Base-by-base conservation (phyloP, 2,329 filamentous ascomycete genomes). In the Alternaria triticina region DNA sequence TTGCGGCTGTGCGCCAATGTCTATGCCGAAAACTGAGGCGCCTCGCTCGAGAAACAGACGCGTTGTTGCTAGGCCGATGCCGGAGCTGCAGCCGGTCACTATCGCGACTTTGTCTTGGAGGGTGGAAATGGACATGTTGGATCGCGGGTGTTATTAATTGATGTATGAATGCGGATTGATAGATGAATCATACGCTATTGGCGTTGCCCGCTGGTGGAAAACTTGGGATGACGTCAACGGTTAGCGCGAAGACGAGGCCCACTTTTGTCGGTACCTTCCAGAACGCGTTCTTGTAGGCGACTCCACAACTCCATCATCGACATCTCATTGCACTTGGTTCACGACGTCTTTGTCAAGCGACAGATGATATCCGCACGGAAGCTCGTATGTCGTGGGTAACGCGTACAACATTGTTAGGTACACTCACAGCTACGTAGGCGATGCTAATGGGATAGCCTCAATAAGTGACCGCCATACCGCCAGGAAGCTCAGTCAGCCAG, bases 401-500 rank as follows among this genome's bases (percentile, higher is more conserved):
- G 33, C 33, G 15, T 36, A 36, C 33, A 36, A 36, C 33, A 36
- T 36, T 36, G 15, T 7, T 13, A 36, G 7, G 15, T 7, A 13
- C 33, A 13, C 33, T 36, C 4, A n/a, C 33, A 36, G 15, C 33
- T 36, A 36, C 30, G 13, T 33, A 33, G 9, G 8, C 20, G 4
- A 40, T n/a, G 27, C 28, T 20, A 57, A 47, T 9, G 3, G 3
- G 10, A 50, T 8, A 36, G 13, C n/a, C 23, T 55, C 20, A 66
- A 47, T 69, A 70, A 12, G 59, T 72, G 4, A 77, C 66, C 4
- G 59, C n/a, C 20, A 66, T 66, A 46, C 72, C 74, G n/a, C 74
- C 74, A 12, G 75, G 75, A 57, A 77, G 70, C 58, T 76, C 65
- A 15, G 69, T 69, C 17, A 77, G 44, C 74, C 73, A 76, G n/a